A percentile compares a stretch with the other conserved stretches of the same genome.
phyloP scores from a whole-genome alignment of 345 rosid genomes.

The Salix arbutifolia region DNA sequence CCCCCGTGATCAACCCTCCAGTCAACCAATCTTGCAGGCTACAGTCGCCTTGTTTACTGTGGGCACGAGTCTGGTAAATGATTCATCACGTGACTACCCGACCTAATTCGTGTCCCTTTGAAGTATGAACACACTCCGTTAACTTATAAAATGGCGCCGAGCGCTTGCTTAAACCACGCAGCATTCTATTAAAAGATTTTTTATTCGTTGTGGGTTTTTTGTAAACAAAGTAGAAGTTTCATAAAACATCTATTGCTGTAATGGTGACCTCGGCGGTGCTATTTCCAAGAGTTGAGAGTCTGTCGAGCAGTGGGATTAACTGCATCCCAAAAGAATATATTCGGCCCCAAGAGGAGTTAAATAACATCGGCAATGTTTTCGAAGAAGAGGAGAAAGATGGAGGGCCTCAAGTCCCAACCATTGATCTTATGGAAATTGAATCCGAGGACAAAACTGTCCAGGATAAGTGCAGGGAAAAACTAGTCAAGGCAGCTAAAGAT shows the following conservation, averaged over 20 bases:
- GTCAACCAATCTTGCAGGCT: neutral
- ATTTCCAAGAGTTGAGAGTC: constrained; percentile 56
- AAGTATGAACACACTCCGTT: neutral
- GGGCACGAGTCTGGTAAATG: neutral
- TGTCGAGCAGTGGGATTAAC: constrained; percentile 65
- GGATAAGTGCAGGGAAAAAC: constrained; percentile 46
- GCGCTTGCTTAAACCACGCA: neutral
- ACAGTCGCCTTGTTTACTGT: neutral
- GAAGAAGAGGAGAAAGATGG: constrained; percentile 66
- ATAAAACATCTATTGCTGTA: neutral
- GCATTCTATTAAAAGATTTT: neutral
- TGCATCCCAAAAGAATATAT: constrained; percentile 76
- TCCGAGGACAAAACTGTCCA: constrained; percentile 46
- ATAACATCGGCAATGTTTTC: constrained; percentile 63
- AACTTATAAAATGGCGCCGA: neutral
- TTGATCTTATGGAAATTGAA: constrained; percentile 58
- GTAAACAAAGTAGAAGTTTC: neutral
- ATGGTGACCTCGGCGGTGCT: constrained; percentile 27
- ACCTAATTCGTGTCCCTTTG: neutral
- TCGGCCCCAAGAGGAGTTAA: constrained; percentile 72
- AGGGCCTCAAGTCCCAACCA: constrained; percentile 83
- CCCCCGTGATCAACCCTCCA: neutral
- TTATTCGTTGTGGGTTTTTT: neutral
- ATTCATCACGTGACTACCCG: neutral
- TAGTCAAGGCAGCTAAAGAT: constrained; percentile 56